Evolutionary conservation across 495 filamentous ascomycete species (phyloP).

Genomic region (Neurospora africana): DNA sequence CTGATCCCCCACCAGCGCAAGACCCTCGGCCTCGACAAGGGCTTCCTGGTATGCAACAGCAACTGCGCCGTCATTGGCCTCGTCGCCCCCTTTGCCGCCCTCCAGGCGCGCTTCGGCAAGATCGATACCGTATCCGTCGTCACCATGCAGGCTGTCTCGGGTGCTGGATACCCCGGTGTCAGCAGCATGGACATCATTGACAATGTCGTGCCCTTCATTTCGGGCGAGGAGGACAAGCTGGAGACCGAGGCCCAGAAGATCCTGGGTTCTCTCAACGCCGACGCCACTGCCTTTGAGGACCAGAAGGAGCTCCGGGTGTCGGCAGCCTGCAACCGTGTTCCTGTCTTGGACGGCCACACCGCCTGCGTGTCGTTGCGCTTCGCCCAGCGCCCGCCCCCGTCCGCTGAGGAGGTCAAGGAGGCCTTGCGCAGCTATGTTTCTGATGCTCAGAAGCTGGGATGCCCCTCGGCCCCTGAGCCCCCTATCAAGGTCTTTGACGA

Average conservation of each 20-base stretch:
- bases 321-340: conserved; percentile 72
- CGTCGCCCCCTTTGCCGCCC: conserved; percentile 78
- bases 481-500: conserved; percentile 73
- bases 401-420: conserved; percentile 54
- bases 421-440: conserved; percentile 63
- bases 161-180: conserved; percentile 81
- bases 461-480: conserved; percentile 62
- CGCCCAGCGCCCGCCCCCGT: conserved; percentile 41
- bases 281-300: conserved; percentile 54
- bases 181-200: conserved; percentile 64
- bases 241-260: conserved; percentile 82
- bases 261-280: conserved; percentile 54
- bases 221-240: conserved; percentile 84
- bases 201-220: conserved; percentile 78
- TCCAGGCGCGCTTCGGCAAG: conserved; percentile 64
- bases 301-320: conserved; percentile 56
- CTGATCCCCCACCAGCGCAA: conserved; percentile 67
- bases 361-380: conserved; percentile 74
- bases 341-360: conserved; percentile 76
- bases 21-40: conserved; percentile 55
- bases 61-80: conserved; percentile 87
- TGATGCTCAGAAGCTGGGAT: conserved; percentile 63
- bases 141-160: conserved; percentile 80
- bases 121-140: conserved; percentile 69
- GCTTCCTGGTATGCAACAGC: conserved; percentile 80